Conservation (phyloP, 1,284 basidiomycete genomes). For the Anthracocystis walkeri region DNA sequence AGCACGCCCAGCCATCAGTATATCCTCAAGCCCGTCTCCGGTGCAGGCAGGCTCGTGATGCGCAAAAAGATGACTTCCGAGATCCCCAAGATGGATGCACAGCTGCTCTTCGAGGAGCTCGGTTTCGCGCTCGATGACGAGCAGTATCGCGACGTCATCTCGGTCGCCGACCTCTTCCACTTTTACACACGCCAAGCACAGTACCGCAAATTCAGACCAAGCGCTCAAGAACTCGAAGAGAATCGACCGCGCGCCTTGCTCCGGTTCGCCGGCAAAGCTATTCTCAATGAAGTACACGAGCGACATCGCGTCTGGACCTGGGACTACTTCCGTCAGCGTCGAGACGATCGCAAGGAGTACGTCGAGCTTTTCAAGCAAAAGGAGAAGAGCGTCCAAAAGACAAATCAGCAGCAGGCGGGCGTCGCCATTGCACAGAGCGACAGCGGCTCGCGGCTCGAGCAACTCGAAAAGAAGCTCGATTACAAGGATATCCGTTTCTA, state of each 20-base stretch:
- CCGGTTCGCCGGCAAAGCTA: slow-evolving; percentile 84
- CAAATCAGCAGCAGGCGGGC: slow-evolving; percentile 58
- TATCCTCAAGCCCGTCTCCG: slow-evolving; percentile 94
- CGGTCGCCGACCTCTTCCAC: slow-evolving; percentile 95
- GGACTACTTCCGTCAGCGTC: slow-evolving; percentile 87
- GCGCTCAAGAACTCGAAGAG: slow-evolving; percentile 75
- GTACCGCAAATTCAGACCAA: slow-evolving; percentile 76
- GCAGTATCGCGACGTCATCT: slow-evolving; percentile 94
- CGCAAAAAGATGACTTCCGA: slow-evolving; percentile 78
- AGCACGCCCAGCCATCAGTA: slow-evolving; percentile 79
- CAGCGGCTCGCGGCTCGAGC: slow-evolving; percentile 72
- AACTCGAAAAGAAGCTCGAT: slow-evolving; percentile 83
- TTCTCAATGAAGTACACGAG: slow-evolving; percentile 87
- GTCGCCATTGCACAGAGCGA: slow-evolving; percentile 55
- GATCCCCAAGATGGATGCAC: slow-evolving; percentile 83
- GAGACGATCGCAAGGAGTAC: slow-evolving; percentile 86
- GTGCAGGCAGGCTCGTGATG: slow-evolving; percentile 88
- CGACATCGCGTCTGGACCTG: slow-evolving; percentile 89
- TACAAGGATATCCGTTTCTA: slow-evolving; percentile 99
- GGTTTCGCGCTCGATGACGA: slow-evolving; percentile 91
- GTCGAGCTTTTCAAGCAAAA: slow-evolving; percentile 85
- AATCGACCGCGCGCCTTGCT: slow-evolving; percentile 82
- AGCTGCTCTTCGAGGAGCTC: slow-evolving; percentile 93
- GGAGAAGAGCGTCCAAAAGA: slow-evolving; percentile 71
- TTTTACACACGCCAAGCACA: slow-evolving; percentile 91